phyloP scores from a whole-genome alignment of 768 basidiomycete species.

The Mycena haematopus region DNA sequence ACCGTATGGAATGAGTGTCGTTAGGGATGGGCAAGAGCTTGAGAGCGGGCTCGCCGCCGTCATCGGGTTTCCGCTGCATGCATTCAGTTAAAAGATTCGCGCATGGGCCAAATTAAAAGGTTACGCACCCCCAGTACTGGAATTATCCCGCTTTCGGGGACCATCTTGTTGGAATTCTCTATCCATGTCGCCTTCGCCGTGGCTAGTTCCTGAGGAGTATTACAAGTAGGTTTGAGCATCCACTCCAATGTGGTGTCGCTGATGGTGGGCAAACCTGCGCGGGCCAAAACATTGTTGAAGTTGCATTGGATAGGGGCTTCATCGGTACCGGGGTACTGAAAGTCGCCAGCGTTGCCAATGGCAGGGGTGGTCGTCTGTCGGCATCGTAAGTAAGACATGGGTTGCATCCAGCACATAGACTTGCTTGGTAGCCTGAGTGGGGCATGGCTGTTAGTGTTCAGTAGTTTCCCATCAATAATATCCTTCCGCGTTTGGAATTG shows the following conservation, averaged over 20 bases:
- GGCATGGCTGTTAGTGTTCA: too few relatives aligned
- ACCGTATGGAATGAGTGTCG: too few relatives aligned
- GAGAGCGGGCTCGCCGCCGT: neutral
- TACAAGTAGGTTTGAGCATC: slow-evolving; percentile 1
- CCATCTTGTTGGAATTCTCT: neutral
- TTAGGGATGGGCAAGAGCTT: too few relatives aligned
- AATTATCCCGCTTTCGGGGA: neutral
- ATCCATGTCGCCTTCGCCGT: neutral
- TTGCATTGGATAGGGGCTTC: slow-evolving; percentile 1
- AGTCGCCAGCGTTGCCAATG: too few relatives aligned
- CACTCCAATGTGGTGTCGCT: neutral
- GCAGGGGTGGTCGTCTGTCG: too few relatives aligned
- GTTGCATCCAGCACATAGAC: too few relatives aligned
- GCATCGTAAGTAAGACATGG: too few relatives aligned
- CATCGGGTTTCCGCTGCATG: slow-evolving; percentile 12
- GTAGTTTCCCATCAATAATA: too few relatives aligned
- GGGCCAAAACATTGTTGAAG: neutral
- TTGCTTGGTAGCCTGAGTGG: too few relatives aligned
- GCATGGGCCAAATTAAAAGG: neutral
- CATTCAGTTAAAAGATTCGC: neutral
- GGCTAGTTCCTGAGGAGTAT: slow-evolving; percentile 8
- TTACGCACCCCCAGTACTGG: slow-evolving; percentile 1
- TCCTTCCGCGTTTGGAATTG: too few relatives aligned
- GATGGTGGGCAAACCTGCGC: neutral
- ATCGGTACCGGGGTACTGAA: neutral